Evolutionary conservation across 225 moss, liverwort and hornwort genomes (phyloP), one percentile per base, ranked within the genome.

Genomic region (Pseudoscleropodium purum): DNA sequence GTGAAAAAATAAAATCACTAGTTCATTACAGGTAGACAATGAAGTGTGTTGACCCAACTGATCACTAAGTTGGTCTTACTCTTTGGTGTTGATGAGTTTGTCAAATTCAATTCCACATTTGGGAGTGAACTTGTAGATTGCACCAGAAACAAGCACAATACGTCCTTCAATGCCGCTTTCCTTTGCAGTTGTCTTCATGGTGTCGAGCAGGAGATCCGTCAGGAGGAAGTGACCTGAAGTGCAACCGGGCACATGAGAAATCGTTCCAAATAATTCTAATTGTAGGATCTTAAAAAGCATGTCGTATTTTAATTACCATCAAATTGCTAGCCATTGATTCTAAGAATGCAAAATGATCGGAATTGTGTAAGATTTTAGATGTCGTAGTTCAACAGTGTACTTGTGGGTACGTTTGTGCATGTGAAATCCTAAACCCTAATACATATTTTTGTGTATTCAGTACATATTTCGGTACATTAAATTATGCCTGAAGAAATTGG

Each of bases 131-230:
- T 7, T 85, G 73, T 94, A 88, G 60, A 84, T 69, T 37, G 80
- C 90, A 51, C 92, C 91, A 25, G 94, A 81, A 41, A 94, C 94
- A 30, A 91, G 59, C n/a, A 94, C 94, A 87, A 92, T 85, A 34
- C 94, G 92, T 30, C 94, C 94, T 90, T 90, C 85, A 13, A 66
- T 61, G 49, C 90, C 90, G 43, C 86, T 90, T 66, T 92, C 82
- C 66, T 88, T 90, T 7, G 92, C 91, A 41, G 90, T 92, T 23
- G 84, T 80, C 70, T 86, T 92, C 90, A 92, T 91, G 63, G 84
- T 91, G 84, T 91, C 88, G 2, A 94, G 86, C 34, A 94, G 77
- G 86, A 91, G 72, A 4, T 92, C 70, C 9, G 90, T 91, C 41
- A 91, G 59, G 83, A 91, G 79, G 66, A 87, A 92, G 75, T 88